phyloP scores from a whole-genome alignment of 2,329 filamentous ascomycete species.

The Stachybotrys echinatus region DNA sequence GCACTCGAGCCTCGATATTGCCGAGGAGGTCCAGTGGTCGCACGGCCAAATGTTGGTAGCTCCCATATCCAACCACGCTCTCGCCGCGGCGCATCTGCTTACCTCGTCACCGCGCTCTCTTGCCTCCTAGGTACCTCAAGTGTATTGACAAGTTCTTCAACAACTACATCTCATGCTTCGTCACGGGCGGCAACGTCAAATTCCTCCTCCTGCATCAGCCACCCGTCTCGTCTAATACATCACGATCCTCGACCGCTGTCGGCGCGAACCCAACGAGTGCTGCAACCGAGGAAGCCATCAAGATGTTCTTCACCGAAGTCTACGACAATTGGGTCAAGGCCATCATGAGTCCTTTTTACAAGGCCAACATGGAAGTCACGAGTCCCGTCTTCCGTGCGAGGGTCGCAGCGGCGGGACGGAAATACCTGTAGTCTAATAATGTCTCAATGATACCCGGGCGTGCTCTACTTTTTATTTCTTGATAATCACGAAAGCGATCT shows the following conservation, averaged over 20 bases:
- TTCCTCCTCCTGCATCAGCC: conserved; percentile 94
- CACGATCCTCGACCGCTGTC: conserved; percentile 62
- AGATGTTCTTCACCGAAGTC: conserved; percentile 90
- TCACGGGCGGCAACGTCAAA: conserved; percentile 87
- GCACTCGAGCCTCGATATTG: conserved; percentile 87
- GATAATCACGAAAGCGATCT: conserved; percentile 14
- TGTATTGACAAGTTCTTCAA: conserved; percentile 96
- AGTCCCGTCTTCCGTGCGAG: conserved; percentile 81
- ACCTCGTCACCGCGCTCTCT: neutral
- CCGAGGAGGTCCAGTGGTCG: conserved; percentile 95
- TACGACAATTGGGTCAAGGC: conserved; percentile 98
- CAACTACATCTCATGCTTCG: conserved; percentile 90
- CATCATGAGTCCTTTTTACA: conserved; percentile 95
- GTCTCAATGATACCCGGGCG: conserved; percentile 7
- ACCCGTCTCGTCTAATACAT: conserved; percentile 37
- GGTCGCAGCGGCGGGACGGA: conserved; percentile 84
- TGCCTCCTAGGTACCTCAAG: conserved; percentile 75
- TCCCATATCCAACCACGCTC: neutral
- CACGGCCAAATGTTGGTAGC: conserved; percentile 68
- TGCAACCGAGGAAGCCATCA: conserved; percentile 91
- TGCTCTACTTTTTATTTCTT: neutral
- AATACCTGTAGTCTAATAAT: conserved; percentile 62
- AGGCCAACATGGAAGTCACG: conserved; percentile 74
- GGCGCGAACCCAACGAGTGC: conserved; percentile 81
- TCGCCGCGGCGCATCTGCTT: neutral